Base-by-base conservation (phyloP, 1,284 basidiomycete genomes). In the Heterobasidion annosum region DNA sequence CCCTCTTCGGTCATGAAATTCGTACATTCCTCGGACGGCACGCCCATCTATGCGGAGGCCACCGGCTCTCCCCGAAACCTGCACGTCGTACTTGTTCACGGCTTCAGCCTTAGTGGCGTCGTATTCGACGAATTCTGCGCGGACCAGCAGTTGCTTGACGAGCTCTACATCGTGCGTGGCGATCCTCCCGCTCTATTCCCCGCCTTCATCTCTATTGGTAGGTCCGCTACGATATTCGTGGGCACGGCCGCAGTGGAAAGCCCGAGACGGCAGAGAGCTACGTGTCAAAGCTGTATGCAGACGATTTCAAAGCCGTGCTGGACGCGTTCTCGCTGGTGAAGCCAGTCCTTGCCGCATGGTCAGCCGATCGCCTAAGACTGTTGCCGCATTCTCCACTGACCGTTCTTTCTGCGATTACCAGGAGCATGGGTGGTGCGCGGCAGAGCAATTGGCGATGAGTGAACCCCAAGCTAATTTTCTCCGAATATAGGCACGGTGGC, bases 181-280 rank as follows among this genome's bases (percentile, higher is more conserved):
- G 13, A 15, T 43, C 16, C 16, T 43, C 16, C 16, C 42, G 13
- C 42, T 47, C 13, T 47, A 16, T 15, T 25, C 10, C 12, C 25
- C 25, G 45, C 45, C 10, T 47, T 10, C 45, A 32, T 51, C 10
- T 32, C 48, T 35, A 15, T 15, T 12, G 15, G 10, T 25, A 63
- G 63, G 62, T 62, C 8, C 55, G 59, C 7, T 64, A 62, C 43
- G 60, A 62, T 18, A 44, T 57, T 25, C 56, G 59, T 9, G 62
- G 62, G 16, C 64, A 64, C 34, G 65, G 63, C n/a, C 48, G 59
- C 8, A 63, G 62, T 50, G 60, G 59, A 0, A 60, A 54, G 50
- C 62, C 62, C 2, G 48, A 43, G 13, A 52, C 52, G 3, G 15
- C 46, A 6, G 56, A 53, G 15, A 55, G 45, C 2, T 55, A 58